Percentiles rank a stretch among this genome's conserved stretches.
Evolutionary conservation across 2,329 filamentous ascomycete genomes (phyloP).

Genomic region (Aspergillus sp.): DNA sequence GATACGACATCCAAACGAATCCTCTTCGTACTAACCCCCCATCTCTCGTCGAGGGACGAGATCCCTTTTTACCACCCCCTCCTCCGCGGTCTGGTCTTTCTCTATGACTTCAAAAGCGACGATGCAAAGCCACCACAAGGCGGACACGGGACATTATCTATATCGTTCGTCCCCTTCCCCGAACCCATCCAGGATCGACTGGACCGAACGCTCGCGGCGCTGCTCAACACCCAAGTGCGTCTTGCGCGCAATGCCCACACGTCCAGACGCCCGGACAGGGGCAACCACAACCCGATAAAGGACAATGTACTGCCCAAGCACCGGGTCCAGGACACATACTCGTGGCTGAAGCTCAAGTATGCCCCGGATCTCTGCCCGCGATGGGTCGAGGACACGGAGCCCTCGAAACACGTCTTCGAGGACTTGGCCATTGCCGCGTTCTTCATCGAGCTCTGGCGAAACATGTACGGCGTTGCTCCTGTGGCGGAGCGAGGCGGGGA

Average conservation of each 20-base stretch:
- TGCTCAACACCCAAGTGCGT: conserved; percentile 30
- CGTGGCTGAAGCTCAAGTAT: conserved; percentile 68
- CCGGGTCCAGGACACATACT: conserved; percentile 72
- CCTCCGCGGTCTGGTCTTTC: conserved; percentile 63
- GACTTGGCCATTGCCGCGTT: conserved; percentile 87
- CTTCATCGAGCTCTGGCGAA: conserved; percentile 78
- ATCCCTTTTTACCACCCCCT: conserved; percentile 84
- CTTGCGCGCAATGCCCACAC: conserved; percentile 19
- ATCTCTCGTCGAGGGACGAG: conserved; percentile 50
- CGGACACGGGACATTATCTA: conserved; percentile 30
- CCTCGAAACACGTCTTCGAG: conserved; percentile 88
- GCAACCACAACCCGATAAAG: conserved; percentile 72
- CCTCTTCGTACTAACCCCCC: conserved; percentile 70
- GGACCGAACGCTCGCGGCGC: conserved; percentile 28
- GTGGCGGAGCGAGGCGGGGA: conserved; percentile 8
- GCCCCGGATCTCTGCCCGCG: conserved; percentile 58
- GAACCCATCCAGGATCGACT: conserved; percentile 30
- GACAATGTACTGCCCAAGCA: conserved; percentile 71
- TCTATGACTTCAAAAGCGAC: conserved; percentile 46
- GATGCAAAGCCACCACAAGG: conserved; percentile 16
- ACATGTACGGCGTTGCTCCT: conserved; percentile 56
- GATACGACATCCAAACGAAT: conserved; percentile 9
- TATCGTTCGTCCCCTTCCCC: conserved; percentile 45
- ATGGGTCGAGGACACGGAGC: conserved; percentile 84
- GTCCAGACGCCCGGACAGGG: conserved; percentile 27